These are phyloP conservation scores for Fagus crenata DNA, from an alignment of 306 rosid species.

Conservation along the genomic window DNA sequence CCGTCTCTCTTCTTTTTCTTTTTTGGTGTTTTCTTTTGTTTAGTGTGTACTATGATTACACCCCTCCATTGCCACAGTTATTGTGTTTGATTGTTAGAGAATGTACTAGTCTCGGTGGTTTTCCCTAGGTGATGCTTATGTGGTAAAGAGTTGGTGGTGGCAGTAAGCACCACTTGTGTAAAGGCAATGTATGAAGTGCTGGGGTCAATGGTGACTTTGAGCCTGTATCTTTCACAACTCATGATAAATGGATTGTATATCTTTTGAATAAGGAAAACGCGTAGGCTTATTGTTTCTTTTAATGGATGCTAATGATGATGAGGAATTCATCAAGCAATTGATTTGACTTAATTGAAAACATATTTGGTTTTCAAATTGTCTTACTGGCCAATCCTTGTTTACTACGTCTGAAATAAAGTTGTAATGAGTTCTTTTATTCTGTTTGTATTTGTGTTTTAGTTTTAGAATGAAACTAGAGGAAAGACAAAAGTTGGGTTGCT, in stretches of 20 bases:
- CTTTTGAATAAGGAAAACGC: background rate
- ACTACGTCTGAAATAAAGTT: background rate
- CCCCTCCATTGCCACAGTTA: background rate
- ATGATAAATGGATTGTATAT: background rate
- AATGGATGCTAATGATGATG: background rate
- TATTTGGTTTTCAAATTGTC: background rate
- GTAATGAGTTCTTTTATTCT: background rate
- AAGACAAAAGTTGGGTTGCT: background rate
- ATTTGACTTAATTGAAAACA: background rate
- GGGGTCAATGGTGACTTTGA: background rate
- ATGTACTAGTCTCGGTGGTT: constrained; percentile 17
- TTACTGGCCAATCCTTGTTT: background rate
- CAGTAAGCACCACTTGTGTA: background rate
- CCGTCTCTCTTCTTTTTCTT: background rate
- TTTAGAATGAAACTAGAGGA: background rate
- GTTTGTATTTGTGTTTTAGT: background rate
- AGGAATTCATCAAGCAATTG: background rate
- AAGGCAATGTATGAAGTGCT: background rate
- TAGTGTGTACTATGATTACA: background rate
- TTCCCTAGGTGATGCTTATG: background rate
- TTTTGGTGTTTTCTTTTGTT: background rate
- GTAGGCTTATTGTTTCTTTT: background rate
- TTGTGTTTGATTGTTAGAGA: constrained; percentile 22
- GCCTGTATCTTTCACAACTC: background rate
- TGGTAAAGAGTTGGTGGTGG: background rate